A percentile compares a stretch with the other conserved stretches of the same genome.
These are phyloP conservation scores for Apiospora sp. DNA, from an alignment of 2,329 filamentous ascomycete genomes.

Conservation along the genomic window DNA sequence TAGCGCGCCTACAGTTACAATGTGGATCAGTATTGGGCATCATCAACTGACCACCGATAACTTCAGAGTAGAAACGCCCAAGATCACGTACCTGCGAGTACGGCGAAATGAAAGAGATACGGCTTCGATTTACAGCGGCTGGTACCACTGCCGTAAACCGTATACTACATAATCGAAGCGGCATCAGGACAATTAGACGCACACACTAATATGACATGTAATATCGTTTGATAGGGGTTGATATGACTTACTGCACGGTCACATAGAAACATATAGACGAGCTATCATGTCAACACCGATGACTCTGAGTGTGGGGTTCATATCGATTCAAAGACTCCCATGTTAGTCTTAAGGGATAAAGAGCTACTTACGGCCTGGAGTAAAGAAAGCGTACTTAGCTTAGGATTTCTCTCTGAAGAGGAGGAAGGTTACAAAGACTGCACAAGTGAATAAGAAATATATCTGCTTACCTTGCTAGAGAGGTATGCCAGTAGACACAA, in stretches of 20 bases:
- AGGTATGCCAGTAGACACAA: not conserved
- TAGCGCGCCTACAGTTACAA: not conserved
- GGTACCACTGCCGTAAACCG: not conserved
- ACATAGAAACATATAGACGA: not conserved
- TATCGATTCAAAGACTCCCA: not conserved
- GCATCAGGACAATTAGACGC: not conserved
- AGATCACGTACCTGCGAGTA: not conserved
- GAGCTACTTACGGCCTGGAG: not conserved
- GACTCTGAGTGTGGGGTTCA: not conserved
- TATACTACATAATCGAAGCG: not conserved
- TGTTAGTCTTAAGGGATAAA: not conserved
- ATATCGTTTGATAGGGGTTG: not conserved
- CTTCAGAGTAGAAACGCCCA: not conserved
- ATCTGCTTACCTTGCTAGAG: not conserved
- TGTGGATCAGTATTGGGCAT: not conserved
- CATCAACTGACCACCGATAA: too few species aligned
- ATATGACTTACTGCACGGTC: not conserved
- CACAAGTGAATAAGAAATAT: not conserved
- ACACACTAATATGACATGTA: not conserved
- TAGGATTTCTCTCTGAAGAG: not conserved
- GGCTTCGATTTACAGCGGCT: not conserved
- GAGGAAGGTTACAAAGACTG: not conserved
- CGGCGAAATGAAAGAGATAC: slow-evolving; percentile 1
- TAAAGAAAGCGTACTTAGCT: not conserved
- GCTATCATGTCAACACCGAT: not conserved